A percentile compares a stretch with the other conserved stretches of the same genome.
phyloP scores from a whole-genome alignment of 2,329 filamentous ascomycete genomes.

The Diaporthe ampelina region DNA sequence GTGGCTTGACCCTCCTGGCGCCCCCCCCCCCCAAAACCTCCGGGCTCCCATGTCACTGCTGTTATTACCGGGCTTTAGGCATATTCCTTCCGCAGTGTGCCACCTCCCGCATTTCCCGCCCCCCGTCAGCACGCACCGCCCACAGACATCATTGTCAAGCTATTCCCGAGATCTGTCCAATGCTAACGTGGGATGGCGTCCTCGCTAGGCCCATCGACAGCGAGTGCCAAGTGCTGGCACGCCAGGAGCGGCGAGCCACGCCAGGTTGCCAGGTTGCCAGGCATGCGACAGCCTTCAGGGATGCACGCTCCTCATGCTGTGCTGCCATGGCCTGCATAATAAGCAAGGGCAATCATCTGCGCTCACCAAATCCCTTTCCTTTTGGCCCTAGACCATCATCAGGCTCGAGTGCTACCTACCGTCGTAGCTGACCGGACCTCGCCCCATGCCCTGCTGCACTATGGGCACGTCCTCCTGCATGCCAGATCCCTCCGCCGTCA shows the following conservation, averaged over 20 bases:
- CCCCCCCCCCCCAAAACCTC: too few relatives aligned
- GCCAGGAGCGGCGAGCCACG: conserved; percentile 27
- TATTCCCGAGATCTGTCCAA: conserved; percentile 33
- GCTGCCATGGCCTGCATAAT: conserved; percentile 27
- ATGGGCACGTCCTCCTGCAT: conserved; percentile 28
- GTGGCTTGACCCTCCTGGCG: conserved; percentile 18
- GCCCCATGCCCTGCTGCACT: conserved; percentile 11
- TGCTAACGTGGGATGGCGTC: conserved; percentile 33
- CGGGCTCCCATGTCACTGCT: conserved; percentile 18
- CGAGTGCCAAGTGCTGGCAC: conserved; percentile 8
- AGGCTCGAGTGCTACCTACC: conserved; percentile 30
- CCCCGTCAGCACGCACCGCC: conserved; percentile 31
- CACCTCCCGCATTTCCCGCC: conserved; percentile 30
- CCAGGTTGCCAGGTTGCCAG: not conserved
- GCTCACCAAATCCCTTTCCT: conserved; percentile 26
- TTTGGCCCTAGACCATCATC: conserved; percentile 30
- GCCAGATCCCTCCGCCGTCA: conserved; percentile 31
- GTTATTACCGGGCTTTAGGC: conserved; percentile 18
- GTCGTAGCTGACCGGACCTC: conserved; percentile 25
- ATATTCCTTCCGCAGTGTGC: conserved; percentile 28
- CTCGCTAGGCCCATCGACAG: conserved; percentile 36
- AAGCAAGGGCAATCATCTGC: conserved; percentile 35
- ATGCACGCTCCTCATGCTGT: conserved; percentile 16
- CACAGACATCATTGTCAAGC: conserved; percentile 17
- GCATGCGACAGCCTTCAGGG: not conserved